Base-by-base conservation (phyloP, 257 asterid genomes). In the Solanum pimpinellifolium region DNA sequence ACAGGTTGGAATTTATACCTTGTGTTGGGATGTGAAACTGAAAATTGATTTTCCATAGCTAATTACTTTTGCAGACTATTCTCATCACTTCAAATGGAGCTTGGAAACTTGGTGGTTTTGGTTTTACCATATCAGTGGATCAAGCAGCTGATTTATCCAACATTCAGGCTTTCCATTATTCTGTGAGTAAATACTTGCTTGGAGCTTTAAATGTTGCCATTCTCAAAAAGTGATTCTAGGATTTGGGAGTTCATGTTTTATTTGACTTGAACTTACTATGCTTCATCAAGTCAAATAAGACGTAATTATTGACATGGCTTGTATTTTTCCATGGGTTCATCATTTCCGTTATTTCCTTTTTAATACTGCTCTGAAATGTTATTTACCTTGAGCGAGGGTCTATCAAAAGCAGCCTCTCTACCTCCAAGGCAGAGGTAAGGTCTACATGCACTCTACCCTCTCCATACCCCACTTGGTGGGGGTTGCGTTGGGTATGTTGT, bases 51-150 rank as follows among this genome's bases (percentile, higher is more conserved):
- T 78, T 78, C 84, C 31, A 10, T 49, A 16, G 85, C 44, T 49
- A 47, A 49, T 49, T 29, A 49, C 85, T 85, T 31, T 89, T 90
- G 90, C 95, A 97, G 99, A 83, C 95, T 88, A 89, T 97, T 87
- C 95, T 97, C 86, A 94, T 97, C 89, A 96, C 99, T 83, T 93
- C 98, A 80, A 97, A 92, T 93, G 99, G 99, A 87, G 99, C 99
- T 89, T 97, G 99, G 99, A 97, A 96, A 90, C 98, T 96, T 88
- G 96, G 98, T 86, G 99, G 99, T 83, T 96, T 97, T 93, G 98
- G 99, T 89, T 97, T 97, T 89, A 91, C 99, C 75, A 89, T 93
- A 88, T 89, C 99, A 83, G 85, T 90, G 6, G 98, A 95, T 89
- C 98, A 93, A 90, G 84, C 96, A 85, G 89, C 97, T 88, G 98